Base-by-base conservation (phyloP, 2,329 filamentous ascomycete species). In the Emergomyces orientalis region DNA sequence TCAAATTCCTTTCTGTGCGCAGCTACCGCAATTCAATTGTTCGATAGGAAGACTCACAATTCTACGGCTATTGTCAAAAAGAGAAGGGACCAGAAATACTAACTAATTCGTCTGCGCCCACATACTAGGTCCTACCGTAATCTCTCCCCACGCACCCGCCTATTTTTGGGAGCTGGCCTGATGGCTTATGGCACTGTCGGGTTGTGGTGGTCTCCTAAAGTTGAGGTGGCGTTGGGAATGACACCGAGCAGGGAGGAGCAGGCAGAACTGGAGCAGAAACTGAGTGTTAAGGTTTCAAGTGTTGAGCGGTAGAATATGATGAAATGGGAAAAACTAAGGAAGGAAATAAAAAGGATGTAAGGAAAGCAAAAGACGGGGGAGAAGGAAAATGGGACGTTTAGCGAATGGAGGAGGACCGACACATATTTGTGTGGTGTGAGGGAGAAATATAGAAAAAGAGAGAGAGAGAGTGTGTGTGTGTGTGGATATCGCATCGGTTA, bases 161-260 rank as follows among this genome's bases (percentile, higher is more conserved):
- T 90, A 51, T 77, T 87, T 57, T 81, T 96, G 66, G 92, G 92
- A 68, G 73, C 86, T 58, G 88, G 86, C 69, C 77, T 96, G 67
- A 85, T 96, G 71, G 84, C 84, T 41, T 96, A 91, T 84, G 90
- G 90, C 17, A 78, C 80, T 49, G 78, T 85, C 49, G 92, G 90
- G 19, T 81, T 94, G n/a, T 87, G 88, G 71, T 71, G 89, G 22
- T 86, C 88, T 5, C 88, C 93, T 71, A 81, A 81, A 63, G 85
- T 88, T 19, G 91, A 93, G 76, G 83, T 88, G 71, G 85, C 82
- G 51, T 82, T 92, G 65, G 89, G 88, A 7, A 83, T 90, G 74
- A 86, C 83, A 47, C 84, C 91, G 1, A 88, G 86, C 0, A 86
- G 90, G 65, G 80, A 88, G 70, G 91, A 96, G 71, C 87, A 85